Evolutionary conservation across 257 asterid genomes (phyloP).

Genomic region (Capsicum chinense): DNA sequence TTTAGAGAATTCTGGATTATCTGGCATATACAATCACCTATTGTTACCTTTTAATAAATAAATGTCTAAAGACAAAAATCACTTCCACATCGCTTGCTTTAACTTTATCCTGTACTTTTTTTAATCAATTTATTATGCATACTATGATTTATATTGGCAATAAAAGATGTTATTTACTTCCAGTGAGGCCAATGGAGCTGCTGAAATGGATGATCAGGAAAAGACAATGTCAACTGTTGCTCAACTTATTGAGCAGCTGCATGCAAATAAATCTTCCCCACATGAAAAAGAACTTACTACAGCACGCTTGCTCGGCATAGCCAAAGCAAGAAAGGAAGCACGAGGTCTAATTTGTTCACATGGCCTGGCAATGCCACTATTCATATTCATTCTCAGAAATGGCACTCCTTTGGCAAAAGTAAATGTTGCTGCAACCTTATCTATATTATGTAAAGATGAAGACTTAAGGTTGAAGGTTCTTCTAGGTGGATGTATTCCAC

Average conservation of each 20-base stretch:
- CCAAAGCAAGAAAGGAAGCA: conserved; percentile 80
- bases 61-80: neutral
- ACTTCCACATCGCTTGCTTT: conserved; percentile 2
- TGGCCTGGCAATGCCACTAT: conserved; percentile 86
- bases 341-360: conserved; percentile 82
- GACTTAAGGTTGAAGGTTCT: conserved; percentile 84
- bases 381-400: conserved; percentile 74
- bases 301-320: conserved; percentile 84
- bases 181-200: conserved; percentile 74
- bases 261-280: conserved; percentile 63
- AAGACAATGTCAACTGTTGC: conserved; percentile 68
- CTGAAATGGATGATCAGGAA: conserved; percentile 72
- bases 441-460: conserved; percentile 71
- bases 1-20: neutral
- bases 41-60: neutral
- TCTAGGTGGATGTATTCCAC: conserved; percentile 91
- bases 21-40: neutral
- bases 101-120: neutral
- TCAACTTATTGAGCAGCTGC: conserved; percentile 77
- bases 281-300: conserved; percentile 84
- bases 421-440: conserved; percentile 71
- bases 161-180: conserved; percentile 26
- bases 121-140: neutral
- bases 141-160: neutral
- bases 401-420: conserved; percentile 70